phyloP scores from a whole-genome alignment of 768 basidiomycete species.

The Trametes maxima region DNA sequence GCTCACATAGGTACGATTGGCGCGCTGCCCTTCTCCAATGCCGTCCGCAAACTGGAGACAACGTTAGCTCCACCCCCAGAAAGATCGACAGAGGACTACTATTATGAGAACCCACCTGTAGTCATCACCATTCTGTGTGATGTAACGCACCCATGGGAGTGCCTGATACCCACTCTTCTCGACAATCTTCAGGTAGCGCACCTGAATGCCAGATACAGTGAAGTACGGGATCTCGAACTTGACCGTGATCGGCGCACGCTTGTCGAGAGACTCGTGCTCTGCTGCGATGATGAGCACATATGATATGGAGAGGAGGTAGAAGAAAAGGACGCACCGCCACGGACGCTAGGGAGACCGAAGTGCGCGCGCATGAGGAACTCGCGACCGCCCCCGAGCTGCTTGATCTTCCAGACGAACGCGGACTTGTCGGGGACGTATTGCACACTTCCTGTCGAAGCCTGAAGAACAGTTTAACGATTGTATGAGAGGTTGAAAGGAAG shows the following conservation, averaged over 20 bases:
- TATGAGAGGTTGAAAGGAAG: neutral
- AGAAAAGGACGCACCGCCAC: constrained; percentile 66
- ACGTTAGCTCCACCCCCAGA: neutral
- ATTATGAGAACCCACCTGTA: constrained; percentile 84
- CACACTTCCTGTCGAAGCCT: constrained; percentile 95
- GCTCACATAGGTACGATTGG: constrained; percentile 50
- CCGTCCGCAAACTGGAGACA: constrained; percentile 63
- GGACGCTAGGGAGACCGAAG: constrained; percentile 93
- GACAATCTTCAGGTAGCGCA: constrained; percentile 96
- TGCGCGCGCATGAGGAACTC: constrained; percentile 99
- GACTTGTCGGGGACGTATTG: constrained; percentile 98
- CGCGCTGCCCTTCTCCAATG: constrained; percentile 71
- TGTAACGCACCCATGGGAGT: constrained; percentile 93
- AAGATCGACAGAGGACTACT: neutral
- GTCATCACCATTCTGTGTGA: constrained; percentile 90
- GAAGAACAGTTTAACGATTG: neutral
- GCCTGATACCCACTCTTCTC: constrained; percentile 99
- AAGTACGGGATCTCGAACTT: constrained; percentile 99
- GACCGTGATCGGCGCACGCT: constrained; percentile 93
- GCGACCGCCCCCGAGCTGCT: constrained; percentile 92
- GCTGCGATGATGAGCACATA: neutral
- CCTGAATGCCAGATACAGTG: constrained; percentile 96
- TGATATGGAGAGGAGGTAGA: neutral
- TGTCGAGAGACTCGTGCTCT: constrained; percentile 75
- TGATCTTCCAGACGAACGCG: constrained; percentile 99